phyloP scores from a whole-genome alignment of 2,329 filamentous ascomycete species.

The Colletotrichum higginsianum region DNA sequence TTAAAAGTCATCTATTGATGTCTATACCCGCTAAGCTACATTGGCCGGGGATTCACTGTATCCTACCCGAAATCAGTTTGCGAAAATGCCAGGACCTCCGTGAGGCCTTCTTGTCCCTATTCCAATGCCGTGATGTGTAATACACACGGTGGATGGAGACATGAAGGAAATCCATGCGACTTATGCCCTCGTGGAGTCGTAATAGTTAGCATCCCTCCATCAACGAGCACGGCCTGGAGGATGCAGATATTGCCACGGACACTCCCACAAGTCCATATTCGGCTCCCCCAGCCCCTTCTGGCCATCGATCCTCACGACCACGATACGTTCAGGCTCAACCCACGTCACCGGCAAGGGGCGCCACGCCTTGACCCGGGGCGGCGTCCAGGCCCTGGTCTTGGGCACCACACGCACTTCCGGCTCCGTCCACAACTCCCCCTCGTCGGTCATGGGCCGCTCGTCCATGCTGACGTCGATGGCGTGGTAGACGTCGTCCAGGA shows the following conservation, averaged over 20 bases:
- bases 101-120: not conserved
- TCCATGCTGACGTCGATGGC: not conserved
- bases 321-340: no score
- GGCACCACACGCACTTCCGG: slow-evolving; percentile 32
- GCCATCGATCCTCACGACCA: not conserved
- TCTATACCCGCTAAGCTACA: no score
- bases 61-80: not conserved
- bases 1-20: no score
- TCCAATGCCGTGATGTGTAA: not conserved
- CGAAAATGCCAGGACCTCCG: not conserved
- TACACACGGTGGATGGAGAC: no score
- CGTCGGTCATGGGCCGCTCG: no score
- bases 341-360: not conserved
- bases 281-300: not conserved
- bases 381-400: slow-evolving; percentile 31
- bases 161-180: no score
- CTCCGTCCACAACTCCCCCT: not conserved
- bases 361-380: not conserved
- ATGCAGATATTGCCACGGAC: no score
- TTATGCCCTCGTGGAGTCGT: no score
- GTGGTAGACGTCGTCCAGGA: slow-evolving; percentile 17
- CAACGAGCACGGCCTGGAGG: no score
- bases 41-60: no score
- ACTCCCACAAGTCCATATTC: not conserved
- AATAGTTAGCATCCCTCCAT: no score